phyloP scores from a whole-genome alignment of 2,329 filamentous ascomycete genomes.

The Aspergillus intermedius region DNA sequence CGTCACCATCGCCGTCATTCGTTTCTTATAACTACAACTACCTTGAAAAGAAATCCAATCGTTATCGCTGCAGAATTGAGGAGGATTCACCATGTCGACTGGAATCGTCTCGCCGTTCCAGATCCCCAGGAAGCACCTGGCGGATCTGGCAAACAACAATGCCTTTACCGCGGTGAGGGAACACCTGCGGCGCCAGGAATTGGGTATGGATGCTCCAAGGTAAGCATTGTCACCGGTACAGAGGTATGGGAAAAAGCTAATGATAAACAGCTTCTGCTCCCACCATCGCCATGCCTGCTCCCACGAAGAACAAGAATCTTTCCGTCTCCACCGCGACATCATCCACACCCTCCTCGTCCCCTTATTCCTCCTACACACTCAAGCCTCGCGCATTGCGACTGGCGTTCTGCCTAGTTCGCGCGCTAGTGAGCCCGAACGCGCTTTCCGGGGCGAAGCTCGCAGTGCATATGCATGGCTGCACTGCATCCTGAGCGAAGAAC shows the following conservation, averaged over 20 bases:
- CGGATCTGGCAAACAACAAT: slow-evolving; percentile 29
- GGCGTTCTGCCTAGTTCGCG: slow-evolving; percentile 43
- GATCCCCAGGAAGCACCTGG: slow-evolving; percentile 24
- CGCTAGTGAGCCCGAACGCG: slow-evolving; percentile 50
- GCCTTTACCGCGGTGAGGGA: slow-evolving; percentile 29
- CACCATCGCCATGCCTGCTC: slow-evolving; percentile 27
- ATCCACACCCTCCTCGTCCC: slow-evolving; percentile 54
- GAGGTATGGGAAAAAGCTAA: neutral
- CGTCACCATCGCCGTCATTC: neutral
- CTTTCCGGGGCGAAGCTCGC: slow-evolving; percentile 51
- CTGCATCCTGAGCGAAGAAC: slow-evolving; percentile 52
- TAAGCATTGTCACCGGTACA: slow-evolving; percentile 6
- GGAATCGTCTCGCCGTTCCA: slow-evolving; percentile 24
- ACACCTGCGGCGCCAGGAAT: slow-evolving; percentile 29
- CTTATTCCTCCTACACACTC: slow-evolving; percentile 51
- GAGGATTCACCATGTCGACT: slow-evolving; percentile 5
- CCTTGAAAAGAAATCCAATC: neutral
- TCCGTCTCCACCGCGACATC: slow-evolving; percentile 51
- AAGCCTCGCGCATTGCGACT: slow-evolving; percentile 48
- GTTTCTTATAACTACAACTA: neutral
- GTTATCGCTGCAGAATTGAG: neutral
- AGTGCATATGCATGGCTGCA: slow-evolving; percentile 55
- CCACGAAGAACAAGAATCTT: slow-evolving; percentile 25
- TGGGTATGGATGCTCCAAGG: slow-evolving; percentile 28
- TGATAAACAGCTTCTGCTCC: slow-evolving; percentile 28